These are phyloP conservation scores for Ogataea dorogensis DNA, from an alignment of 805 yeast genomes.

Conservation along the genomic window DNA sequence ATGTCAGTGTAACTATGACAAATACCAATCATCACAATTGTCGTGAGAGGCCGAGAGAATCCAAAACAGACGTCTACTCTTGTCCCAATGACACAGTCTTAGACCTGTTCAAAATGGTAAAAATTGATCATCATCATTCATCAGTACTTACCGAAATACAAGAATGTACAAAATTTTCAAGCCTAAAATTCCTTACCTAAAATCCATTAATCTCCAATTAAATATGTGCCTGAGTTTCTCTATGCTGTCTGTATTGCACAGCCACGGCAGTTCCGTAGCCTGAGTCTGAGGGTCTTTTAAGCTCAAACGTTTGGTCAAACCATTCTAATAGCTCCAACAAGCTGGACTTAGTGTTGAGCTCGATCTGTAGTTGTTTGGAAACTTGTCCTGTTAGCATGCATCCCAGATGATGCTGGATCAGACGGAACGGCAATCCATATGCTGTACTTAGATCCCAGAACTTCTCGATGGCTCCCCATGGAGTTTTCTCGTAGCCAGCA, in stretches of 20 bases:
- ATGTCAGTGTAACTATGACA: constrained; percentile 88
- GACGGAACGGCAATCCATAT: constrained; percentile 81
- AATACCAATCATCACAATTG: constrained; percentile 65
- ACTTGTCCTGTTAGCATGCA: constrained; percentile 74
- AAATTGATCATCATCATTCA: constrained; percentile 34
- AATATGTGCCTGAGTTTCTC: constrained; percentile 31
- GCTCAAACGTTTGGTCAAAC: constrained; percentile 68
- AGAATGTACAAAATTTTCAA: constrained; percentile 7
- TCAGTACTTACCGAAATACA: constrained; percentile 7
- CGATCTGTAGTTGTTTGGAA: constrained; percentile 47
- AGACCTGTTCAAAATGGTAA: constrained; percentile 33
- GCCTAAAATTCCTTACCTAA: constrained; percentile 2
- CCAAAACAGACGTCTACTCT: constrained; percentile 34
- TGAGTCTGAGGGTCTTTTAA: constrained; percentile 63
- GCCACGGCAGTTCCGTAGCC: constrained; percentile 58
- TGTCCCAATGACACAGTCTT: constrained; percentile 17
- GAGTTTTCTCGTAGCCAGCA: constrained; percentile 68
- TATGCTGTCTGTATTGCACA: constrained; percentile 32
- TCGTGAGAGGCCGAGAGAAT: constrained; percentile 28
- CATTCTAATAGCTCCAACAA: constrained; percentile 73
- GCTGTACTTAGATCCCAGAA: constrained; percentile 77
- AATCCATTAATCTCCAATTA: constrained; percentile 5
- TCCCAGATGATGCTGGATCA: constrained; percentile 82
- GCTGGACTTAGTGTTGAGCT: constrained; percentile 59
- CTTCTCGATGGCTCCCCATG: constrained; percentile 88